Evolutionary conservation across 805 yeast species (phyloP).

Genomic region (Zygosaccharomyces gambellarensis): DNA sequence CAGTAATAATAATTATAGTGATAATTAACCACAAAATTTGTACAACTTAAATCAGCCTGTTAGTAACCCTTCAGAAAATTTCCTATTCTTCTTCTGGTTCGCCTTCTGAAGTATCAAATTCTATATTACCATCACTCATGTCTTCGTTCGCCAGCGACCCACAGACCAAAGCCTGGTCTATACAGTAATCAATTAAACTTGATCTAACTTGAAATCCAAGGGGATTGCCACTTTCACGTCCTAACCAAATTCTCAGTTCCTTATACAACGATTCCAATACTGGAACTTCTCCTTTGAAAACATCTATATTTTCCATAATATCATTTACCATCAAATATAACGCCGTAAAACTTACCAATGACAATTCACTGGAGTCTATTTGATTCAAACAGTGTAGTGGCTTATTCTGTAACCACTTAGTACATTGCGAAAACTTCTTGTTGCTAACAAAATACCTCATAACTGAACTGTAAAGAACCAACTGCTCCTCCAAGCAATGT

Average conservation of each 20-base stretch:
- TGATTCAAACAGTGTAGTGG: constrained; percentile 10
- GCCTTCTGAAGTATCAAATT: constrained; percentile 14
- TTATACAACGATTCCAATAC: constrained; percentile 31
- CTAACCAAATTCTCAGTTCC: constrained; percentile 36
- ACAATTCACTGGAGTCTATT: constrained; percentile 11
- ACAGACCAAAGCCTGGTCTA: constrained; percentile 16
- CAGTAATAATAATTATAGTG: not conserved
- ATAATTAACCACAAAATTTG: not conserved
- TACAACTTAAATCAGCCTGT: not conserved
- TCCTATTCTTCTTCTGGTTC: constrained; percentile 1
- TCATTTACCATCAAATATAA: constrained; percentile 23
- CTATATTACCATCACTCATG: constrained; percentile 5
- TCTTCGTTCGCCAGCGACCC: constrained; percentile 12
- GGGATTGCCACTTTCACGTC: constrained; percentile 29
- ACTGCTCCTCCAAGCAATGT: constrained; percentile 11
- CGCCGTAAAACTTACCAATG: constrained; percentile 32
- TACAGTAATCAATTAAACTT: constrained; percentile 30
- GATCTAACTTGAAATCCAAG: constrained; percentile 31
- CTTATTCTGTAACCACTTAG: constrained; percentile 24
- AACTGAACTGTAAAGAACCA: constrained; percentile 20
- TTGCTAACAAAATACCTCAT: constrained; percentile 27
- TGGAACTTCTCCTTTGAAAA: constrained; percentile 5
- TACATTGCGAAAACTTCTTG: constrained; percentile 21
- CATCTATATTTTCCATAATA: constrained; percentile 17
- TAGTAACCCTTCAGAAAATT: constrained; percentile 11